A percentile compares a stretch with the other conserved stretches of the same genome.
phyloP scores from a whole-genome alignment of 495 filamentous ascomycete species.

The Daldinia decipiens region DNA sequence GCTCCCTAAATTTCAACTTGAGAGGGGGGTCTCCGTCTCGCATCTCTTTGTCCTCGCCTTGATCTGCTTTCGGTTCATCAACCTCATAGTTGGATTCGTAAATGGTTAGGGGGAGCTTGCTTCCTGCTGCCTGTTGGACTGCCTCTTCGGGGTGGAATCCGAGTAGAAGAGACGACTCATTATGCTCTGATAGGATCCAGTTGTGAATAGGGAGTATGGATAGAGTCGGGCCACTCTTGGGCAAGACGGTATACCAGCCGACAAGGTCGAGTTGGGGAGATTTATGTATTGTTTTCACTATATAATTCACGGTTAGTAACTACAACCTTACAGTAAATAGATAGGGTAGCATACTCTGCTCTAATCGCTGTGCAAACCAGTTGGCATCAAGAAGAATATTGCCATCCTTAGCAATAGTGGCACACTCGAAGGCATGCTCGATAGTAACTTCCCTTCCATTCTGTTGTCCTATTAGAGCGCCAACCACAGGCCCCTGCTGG shows the following conservation, averaged over 20 bases:
- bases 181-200: slow-evolving; percentile 75
- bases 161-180: slow-evolving; percentile 88
- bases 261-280: slow-evolving; percentile 84
- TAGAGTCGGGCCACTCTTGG: slow-evolving; percentile 73
- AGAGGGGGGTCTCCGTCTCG: slow-evolving; percentile 72
- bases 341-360: slow-evolving; percentile 73
- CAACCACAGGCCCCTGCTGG: slow-evolving; percentile 79
- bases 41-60: slow-evolving; percentile 75
- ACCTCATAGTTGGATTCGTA: slow-evolving; percentile 87
- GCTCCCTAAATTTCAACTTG: slow-evolving; percentile 79
- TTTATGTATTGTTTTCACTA: slow-evolving; percentile 92
- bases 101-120: slow-evolving; percentile 86
- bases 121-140: slow-evolving; percentile 66
- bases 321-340: background rate
- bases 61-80: slow-evolving; percentile 59
- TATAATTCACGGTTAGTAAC: slow-evolving; percentile 21
- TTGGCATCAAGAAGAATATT: slow-evolving; percentile 66
- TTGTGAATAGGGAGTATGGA: slow-evolving; percentile 78
- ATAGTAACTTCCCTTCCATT: slow-evolving; percentile 90
- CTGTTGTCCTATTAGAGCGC: slow-evolving; percentile 88
- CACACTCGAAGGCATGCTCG: slow-evolving; percentile 90
- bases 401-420: slow-evolving; percentile 58
- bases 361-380: slow-evolving; percentile 83
- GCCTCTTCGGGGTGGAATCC: slow-evolving; percentile 78
- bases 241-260: slow-evolving; percentile 91